Base-by-base conservation (phyloP, 2,329 filamentous ascomycete genomes). In the Penicillium sp. region DNA sequence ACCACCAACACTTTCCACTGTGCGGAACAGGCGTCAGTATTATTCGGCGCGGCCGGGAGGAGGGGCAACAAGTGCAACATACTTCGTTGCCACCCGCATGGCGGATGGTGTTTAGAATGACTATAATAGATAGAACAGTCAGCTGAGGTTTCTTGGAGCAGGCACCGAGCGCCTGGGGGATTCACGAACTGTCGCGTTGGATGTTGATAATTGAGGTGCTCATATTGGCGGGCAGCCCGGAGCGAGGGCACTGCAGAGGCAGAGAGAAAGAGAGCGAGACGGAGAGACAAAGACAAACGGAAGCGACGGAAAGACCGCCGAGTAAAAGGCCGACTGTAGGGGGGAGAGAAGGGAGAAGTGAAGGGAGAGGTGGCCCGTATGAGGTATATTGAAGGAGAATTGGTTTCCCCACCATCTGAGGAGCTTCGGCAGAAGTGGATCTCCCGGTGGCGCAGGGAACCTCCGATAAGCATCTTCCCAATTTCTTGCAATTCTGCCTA, bases 1-100 rank as follows among this genome's bases (percentile, higher is more conserved):
- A 97, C 81, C 49, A 99, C 88, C 64, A 99, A 80, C 63, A 97
- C 90, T 84, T 97, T 99, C 94, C 94, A 99, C 92, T 97, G 63
- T 49, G 64, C 57, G 48, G 56, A 52, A 29, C 26, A 21, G 58
- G 56, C 46, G 61, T 72, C 60, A 67, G 66, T 65, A 46, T 66
- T 65, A 44, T 66, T 63, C 50, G 66, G 61, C 29, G 60, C 56
- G 48, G 63, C 18, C 10, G 18, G 45, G 56, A 55, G 56, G 60
- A 62, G 63, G 59, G 60, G 61, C 54, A 60, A 56, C 56, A 60
- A 50, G 58, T 54, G 55, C 69, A 66, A 68, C 70, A 58, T 81
- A 94, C 90, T 74, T 96, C 91, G 77, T 88, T 88, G 73, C 84
- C 85, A 54, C 89, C 93, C 60, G 92, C 90, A 70, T 85, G 82